Conservation (phyloP, 257 asterid species). For the Fraxinus pennsylvanica region DNA sequence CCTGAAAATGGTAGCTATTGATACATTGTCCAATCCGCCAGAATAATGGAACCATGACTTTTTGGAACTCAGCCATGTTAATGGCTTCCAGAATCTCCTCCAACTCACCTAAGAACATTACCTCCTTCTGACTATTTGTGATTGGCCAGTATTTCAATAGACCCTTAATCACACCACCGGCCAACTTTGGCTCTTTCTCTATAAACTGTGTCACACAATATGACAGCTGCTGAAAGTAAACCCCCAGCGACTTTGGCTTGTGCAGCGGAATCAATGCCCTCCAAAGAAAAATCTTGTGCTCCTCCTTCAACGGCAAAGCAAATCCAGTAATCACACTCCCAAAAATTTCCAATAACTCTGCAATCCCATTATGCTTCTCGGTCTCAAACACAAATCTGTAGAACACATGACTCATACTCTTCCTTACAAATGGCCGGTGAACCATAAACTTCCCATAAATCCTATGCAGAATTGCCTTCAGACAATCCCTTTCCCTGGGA, state of each 20-base stretch:
- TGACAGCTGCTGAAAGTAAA: slow-evolving; percentile 79
- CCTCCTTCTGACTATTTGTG: slow-evolving; percentile 88
- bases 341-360: slow-evolving; percentile 83
- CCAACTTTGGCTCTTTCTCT: slow-evolving; percentile 87
- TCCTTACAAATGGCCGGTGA: slow-evolving; percentile 80
- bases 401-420: slow-evolving; percentile 72
- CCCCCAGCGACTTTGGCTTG: slow-evolving; percentile 78
- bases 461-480: slow-evolving; percentile 82
- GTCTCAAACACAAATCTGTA: slow-evolving; percentile 71
- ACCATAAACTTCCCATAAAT: slow-evolving; percentile 89
- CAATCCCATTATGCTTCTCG: slow-evolving; percentile 79
- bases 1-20: slow-evolving; percentile 88
- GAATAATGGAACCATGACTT: slow-evolving; percentile 80
- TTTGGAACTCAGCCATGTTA: slow-evolving; percentile 75
- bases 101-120: slow-evolving; percentile 83
- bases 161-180: slow-evolving; percentile 69
- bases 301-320: slow-evolving; percentile 87
- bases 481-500: slow-evolving; percentile 90
- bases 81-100: slow-evolving; percentile 88
- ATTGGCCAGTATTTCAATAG: slow-evolving; percentile 89
- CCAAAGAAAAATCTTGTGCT: slow-evolving; percentile 80
- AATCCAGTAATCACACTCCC: slow-evolving; percentile 96
- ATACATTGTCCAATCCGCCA: slow-evolving; percentile 74
- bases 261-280: slow-evolving; percentile 82
- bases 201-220: slow-evolving; percentile 80